These are phyloP conservation scores for Rosa persica DNA, from an alignment of 306 rosid genomes.

Conservation along the genomic window DNA sequence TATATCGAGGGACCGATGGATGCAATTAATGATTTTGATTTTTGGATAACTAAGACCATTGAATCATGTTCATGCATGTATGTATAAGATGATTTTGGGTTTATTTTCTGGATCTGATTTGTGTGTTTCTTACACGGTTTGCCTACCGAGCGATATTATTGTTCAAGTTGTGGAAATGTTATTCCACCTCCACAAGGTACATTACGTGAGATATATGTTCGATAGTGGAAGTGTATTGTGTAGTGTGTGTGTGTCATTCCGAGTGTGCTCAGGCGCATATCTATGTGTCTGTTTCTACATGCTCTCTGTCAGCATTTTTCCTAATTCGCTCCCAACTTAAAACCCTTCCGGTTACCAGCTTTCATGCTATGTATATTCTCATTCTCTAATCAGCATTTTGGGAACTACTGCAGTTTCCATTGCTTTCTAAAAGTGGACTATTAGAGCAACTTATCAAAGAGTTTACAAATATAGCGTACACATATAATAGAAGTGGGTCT, in stretches of 20 bases:
- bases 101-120: neutral
- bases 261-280: neutral
- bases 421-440: conserved; percentile 83
- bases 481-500: too few species aligned
- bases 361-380: conserved; percentile 13
- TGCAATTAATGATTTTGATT: neutral
- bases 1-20: neutral
- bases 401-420: conserved; percentile 63
- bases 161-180: conserved; percentile 65
- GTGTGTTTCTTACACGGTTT: conserved; percentile 47
- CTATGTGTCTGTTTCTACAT: neutral
- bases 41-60: neutral
- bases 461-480: neutral
- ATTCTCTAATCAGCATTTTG: conserved; percentile 10
- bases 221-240: neutral
- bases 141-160: conserved; percentile 73
- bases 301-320: conserved; percentile 2
- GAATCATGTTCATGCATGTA: neutral
- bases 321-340: neutral
- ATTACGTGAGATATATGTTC: neutral
- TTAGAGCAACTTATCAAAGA: conserved; percentile 63
- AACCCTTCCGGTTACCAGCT: neutral
- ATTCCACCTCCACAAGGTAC: conserved; percentile 81
- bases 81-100: neutral
- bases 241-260: neutral